These are phyloP conservation scores for Fusarium mundagurra DNA, from an alignment of 2,329 filamentous ascomycete species.

Conservation along the genomic window DNA sequence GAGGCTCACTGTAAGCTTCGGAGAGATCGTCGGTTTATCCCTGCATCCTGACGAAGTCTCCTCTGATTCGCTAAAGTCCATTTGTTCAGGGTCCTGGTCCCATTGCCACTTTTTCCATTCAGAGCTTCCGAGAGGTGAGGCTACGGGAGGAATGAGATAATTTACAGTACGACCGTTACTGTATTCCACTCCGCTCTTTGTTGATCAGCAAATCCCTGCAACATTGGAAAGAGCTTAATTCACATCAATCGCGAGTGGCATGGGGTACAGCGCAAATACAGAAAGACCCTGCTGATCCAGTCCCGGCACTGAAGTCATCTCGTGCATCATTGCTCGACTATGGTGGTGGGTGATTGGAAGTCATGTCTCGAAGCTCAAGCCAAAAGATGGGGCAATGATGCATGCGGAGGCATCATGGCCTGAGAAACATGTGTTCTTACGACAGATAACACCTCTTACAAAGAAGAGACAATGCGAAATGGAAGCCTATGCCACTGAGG, in stretches of 20 bases:
- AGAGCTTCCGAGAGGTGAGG: slow-evolving; percentile 12
- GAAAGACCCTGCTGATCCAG: slow-evolving; percentile 43
- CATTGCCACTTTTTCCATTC: slow-evolving; percentile 12
- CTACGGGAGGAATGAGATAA: slow-evolving; percentile 28
- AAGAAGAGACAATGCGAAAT: neutral
- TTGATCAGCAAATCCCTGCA: slow-evolving; percentile 15
- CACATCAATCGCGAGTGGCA: neutral
- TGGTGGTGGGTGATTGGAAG: slow-evolving; percentile 19
- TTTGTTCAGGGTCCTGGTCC: slow-evolving; percentile 39
- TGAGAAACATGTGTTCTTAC: slow-evolving; percentile 17
- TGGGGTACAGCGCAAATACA: slow-evolving; percentile 7
- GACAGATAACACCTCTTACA: neutral
- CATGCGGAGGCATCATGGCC: slow-evolving; percentile 20
- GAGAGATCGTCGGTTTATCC: slow-evolving; percentile 29
- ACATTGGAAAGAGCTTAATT: slow-evolving; percentile 17
- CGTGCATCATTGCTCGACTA: slow-evolving; percentile 15
- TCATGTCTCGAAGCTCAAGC: slow-evolving; percentile 8
- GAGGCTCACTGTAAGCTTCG: slow-evolving; percentile 23
- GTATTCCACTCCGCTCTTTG: neutral
- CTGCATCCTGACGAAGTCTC: slow-evolving; percentile 9
- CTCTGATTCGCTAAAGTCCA: slow-evolving; percentile 16
- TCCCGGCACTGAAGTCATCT: slow-evolving; percentile 35
- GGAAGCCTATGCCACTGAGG: neutral
- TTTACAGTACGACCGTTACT: slow-evolving; percentile 23
- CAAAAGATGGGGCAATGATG: slow-evolving; percentile 30